These are phyloP conservation scores for Colletotrichum tropicicola DNA, from an alignment of 2,329 filamentous ascomycete genomes.

Conservation along the genomic window DNA sequence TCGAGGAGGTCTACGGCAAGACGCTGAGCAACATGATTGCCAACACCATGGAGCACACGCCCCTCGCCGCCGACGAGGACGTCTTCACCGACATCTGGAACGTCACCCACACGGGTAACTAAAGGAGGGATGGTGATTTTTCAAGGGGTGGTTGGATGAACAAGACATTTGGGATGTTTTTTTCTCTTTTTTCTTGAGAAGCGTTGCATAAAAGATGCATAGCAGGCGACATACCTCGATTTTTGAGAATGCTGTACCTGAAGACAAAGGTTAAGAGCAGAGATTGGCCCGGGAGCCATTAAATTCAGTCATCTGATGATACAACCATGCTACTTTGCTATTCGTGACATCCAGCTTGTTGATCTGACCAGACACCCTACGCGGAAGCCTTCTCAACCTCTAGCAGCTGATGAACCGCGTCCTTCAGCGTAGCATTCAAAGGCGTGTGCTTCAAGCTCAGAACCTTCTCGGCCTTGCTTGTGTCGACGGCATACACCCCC, in stretches of 20 bases:
- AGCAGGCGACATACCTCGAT: background rate
- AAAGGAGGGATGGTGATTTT: background rate
- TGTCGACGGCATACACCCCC: slow-evolving; percentile 53
- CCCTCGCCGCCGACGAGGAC: slow-evolving; percentile 38
- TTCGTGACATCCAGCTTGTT: background rate
- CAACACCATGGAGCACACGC: slow-evolving; percentile 62
- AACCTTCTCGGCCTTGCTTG: slow-evolving; percentile 46
- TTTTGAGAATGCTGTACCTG: background rate
- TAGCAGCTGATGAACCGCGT: slow-evolving; percentile 1
- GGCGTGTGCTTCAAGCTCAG: slow-evolving; percentile 67
- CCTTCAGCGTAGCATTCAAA: slow-evolving; percentile 41
- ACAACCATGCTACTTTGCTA: background rate
- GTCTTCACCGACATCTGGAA: slow-evolving; percentile 38
- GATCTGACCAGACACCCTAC: background rate
- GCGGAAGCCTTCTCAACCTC: background rate
- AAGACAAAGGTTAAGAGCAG: background rate
- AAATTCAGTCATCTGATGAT: background rate
- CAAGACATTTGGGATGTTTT: background rate
- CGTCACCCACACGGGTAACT: slow-evolving; percentile 33
- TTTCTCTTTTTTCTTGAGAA: background rate
- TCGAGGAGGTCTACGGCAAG: slow-evolving; percentile 57
- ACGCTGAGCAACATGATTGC: slow-evolving; percentile 54
- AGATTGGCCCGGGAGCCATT: background rate
- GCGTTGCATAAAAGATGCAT: background rate
- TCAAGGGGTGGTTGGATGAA: background rate